These are phyloP conservation scores for Myxozyma kluyveri DNA, from an alignment of 805 yeast genomes.

Conservation along the genomic window DNA sequence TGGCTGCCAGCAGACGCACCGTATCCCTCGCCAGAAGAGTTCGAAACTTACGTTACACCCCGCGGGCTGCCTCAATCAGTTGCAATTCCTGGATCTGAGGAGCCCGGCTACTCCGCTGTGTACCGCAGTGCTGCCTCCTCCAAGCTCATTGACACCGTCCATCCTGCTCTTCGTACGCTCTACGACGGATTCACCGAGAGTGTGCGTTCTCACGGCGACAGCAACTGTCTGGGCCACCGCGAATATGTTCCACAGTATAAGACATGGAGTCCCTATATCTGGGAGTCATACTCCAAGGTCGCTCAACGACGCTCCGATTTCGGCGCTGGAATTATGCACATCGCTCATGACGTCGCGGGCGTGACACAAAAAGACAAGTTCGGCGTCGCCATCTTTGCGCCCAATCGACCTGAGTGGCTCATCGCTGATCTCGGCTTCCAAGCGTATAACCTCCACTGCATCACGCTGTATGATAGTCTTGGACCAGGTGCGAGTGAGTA, in stretches of 20 bases:
- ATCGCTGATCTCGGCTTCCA: slow-evolving; percentile 65
- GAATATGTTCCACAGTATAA: slow-evolving; percentile 39
- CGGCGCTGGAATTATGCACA: slow-evolving; percentile 55
- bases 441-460: slow-evolving; percentile 52
- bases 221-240: slow-evolving; percentile 44
- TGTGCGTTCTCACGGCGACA: slow-evolving; percentile 16
- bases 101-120: slow-evolving; percentile 51
- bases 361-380: slow-evolving; percentile 43
- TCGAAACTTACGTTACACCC: slow-evolving; percentile 4
- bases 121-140: slow-evolving; percentile 48
- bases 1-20: slow-evolving; percentile 16
- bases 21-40: slow-evolving; percentile 10
- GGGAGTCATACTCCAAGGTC: slow-evolving; percentile 46
- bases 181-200: slow-evolving; percentile 24
- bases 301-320: slow-evolving; percentile 46
- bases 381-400: slow-evolving; percentile 54
- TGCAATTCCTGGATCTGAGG: slow-evolving; percentile 43
- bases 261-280: slow-evolving; percentile 46
- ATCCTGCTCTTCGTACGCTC: slow-evolving; percentile 23
- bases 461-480: slow-evolving; percentile 54
- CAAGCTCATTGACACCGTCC: slow-evolving; percentile 32
- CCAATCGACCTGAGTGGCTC: slow-evolving; percentile 66
- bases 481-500: slow-evolving; percentile 62
- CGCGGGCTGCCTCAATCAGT: slow-evolving; percentile 38
- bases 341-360: slow-evolving; percentile 36